Evolutionary conservation across 2,329 filamentous ascomycete genomes (phyloP).

Genomic region (Sporothrix humicola): DNA sequence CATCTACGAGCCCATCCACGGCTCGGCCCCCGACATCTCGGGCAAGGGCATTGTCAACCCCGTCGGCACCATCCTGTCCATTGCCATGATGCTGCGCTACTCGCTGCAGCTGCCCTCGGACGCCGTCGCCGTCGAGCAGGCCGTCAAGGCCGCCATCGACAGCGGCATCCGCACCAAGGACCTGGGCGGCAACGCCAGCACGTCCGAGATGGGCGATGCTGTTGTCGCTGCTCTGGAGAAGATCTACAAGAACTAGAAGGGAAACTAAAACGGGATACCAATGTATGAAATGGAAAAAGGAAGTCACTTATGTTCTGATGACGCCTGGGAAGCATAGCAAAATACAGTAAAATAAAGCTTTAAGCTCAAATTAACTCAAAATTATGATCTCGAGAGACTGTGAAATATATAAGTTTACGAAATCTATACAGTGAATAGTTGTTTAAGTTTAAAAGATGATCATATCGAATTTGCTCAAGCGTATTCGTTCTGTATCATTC

Average conservation of each 20-base stretch:
- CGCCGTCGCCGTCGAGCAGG: slow-evolving; percentile 78
- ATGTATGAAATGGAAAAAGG: not conserved
- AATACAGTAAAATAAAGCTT: slow-evolving; percentile 13
- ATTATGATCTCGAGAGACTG: too few species aligned
- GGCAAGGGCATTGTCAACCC: slow-evolving; percentile 92
- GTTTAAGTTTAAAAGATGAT: too few species aligned
- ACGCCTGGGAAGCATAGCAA: not conserved
- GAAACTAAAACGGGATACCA: slow-evolving; percentile 19
- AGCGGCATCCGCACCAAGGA: slow-evolving; percentile 79
- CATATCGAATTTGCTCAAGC: too few species aligned
- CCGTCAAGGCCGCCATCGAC: slow-evolving; percentile 81
- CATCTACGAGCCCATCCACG: slow-evolving; percentile 98
- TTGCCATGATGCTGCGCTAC: slow-evolving; percentile 96
- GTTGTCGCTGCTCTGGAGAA: slow-evolving; percentile 75
- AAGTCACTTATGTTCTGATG: not conserved
- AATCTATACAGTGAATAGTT: too few species aligned
- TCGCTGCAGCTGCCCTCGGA: slow-evolving; percentile 80
- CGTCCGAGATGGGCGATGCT: slow-evolving; percentile 77
- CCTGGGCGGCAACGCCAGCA: slow-evolving; percentile 77
- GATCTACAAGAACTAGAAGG: slow-evolving; percentile 59
- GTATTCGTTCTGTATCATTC: too few species aligned
- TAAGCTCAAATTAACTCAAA: not conserved
- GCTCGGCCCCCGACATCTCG: slow-evolving; percentile 90
- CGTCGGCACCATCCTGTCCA: slow-evolving; percentile 85
- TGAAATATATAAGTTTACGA: too few species aligned